Evolutionary conservation across 768 basidiomycete genomes (phyloP), one percentile per base, ranked within the genome.

Genomic region (Russula lepida): DNA sequence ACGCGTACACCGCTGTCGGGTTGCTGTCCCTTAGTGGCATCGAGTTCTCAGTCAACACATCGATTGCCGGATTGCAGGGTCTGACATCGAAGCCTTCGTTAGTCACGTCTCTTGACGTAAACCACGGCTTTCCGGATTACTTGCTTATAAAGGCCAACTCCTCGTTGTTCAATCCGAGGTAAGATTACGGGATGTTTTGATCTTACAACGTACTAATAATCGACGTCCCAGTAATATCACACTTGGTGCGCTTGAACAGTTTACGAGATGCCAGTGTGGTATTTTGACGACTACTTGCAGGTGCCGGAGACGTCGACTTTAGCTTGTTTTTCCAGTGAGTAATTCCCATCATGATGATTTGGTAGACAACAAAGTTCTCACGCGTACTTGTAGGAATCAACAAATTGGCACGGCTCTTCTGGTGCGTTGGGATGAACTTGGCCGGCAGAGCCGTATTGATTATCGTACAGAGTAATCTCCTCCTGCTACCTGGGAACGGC

Each of bases 91-190:
- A 76, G 60, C 85, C 85, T 11, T 79, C 81, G 2, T 75, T 75
- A 3, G 79, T 89, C 15, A 74, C 74, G 43, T 75, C 79, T 64
- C 72, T 89, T 53, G 85, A 88, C 63, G 85, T 88, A 30, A 81
- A 79, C 43, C 85, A 83, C 55, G 87, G 87, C 7, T 88, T 80
- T 73, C 60, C 81, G 0, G 79, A 84, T 67, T 84, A 77, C 69
- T 74, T 89, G n/a, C 75, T 88, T 53, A 88, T 89, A 73, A 86
- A 78, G 66, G 81, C 82, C 13, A 74, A 80, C 46, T 81, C 82
- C 21, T 74, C 76, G 1, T 71, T 88, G 25, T 85, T 80, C 69
- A 88, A 88, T 60, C 86, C 87, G 13, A 86, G 81, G 82, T 82
- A 64, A 63, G 73, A 53, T 27, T 50, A 6, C 51, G 25, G 32